Percentiles rank a stretch among this genome's conserved stretches.
phyloP scores from a whole-genome alignment of 495 filamentous ascomycete species.

The Talaromyces proteolyticus region DNA sequence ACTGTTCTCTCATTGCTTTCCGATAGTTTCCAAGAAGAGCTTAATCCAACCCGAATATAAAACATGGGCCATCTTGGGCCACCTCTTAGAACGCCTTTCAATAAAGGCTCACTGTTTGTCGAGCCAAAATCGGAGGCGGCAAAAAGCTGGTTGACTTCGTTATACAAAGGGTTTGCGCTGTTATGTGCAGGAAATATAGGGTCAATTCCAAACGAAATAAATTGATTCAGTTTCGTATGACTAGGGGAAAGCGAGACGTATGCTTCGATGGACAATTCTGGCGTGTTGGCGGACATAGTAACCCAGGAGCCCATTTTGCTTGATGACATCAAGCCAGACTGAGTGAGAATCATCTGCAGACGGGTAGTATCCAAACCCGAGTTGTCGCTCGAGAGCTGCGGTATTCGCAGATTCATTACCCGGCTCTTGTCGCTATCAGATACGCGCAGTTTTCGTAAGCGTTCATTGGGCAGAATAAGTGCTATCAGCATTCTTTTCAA shows the following conservation, averaged over 20 bases:
- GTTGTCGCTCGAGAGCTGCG: neutral
- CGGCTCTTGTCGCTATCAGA: constrained; percentile 24
- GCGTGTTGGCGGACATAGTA: constrained; percentile 55
- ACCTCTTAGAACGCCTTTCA: constrained; percentile 15
- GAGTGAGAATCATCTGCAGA: constrained; percentile 53
- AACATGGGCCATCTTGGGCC: constrained; percentile 92
- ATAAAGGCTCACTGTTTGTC: constrained; percentile 17
- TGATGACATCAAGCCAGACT: constrained; percentile 54
- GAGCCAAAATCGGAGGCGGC: constrained; percentile 71
- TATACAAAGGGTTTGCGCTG: constrained; percentile 63
- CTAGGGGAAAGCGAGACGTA: constrained; percentile 64
- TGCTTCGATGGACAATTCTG: constrained; percentile 54
- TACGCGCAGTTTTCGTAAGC: constrained; percentile 26
- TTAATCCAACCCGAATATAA: constrained; percentile 60
- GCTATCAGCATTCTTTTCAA: constrained; percentile 55
- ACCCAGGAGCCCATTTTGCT: constrained; percentile 55
- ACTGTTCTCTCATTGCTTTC: constrained; percentile 16
- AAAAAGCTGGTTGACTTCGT: constrained; percentile 76
- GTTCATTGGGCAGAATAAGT: constrained; percentile 55
- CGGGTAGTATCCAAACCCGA: constrained; percentile 1
- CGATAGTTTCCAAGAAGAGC: constrained; percentile 4
- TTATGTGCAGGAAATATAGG: constrained; percentile 45
- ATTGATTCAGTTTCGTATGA: constrained; percentile 68
- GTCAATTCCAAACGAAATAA: constrained; percentile 67
- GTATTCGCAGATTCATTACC: constrained; percentile 23